Evolutionary conservation across 2,329 filamentous ascomycete genomes (phyloP).

Genomic region (Hysterium pulicare): DNA sequence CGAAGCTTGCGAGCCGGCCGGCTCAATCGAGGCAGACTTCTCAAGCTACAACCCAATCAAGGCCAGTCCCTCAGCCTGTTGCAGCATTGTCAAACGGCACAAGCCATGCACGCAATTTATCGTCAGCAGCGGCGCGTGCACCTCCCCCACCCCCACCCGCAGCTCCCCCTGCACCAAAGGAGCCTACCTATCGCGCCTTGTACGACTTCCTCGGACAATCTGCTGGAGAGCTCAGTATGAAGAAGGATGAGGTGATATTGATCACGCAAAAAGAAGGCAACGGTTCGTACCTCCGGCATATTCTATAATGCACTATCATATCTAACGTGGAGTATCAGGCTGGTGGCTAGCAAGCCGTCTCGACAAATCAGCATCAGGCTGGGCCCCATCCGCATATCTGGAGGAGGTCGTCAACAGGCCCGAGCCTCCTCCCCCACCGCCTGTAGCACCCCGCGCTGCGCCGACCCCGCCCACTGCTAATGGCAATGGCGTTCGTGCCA

Average conservation of each 20-base stretch:
- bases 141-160: conserved; percentile 63
- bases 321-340: conserved; percentile 52
- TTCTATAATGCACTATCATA: conserved; percentile 6
- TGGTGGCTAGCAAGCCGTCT: conserved; percentile 91
- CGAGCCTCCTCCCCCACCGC: conserved; percentile 55
- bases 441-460: conserved; percentile 46
- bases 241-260: conserved; percentile 75
- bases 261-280: conserved; percentile 94
- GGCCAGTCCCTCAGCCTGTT: conserved; percentile 54
- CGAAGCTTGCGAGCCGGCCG: conserved; percentile 60
- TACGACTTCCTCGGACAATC: conserved; percentile 88
- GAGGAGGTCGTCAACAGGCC: conserved; percentile 67
- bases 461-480: conserved; percentile 60
- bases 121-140: conserved; percentile 45
- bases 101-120: conserved; percentile 39
- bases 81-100: conserved; percentile 50
- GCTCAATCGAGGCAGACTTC: conserved; percentile 35
- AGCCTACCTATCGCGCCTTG: conserved; percentile 81
- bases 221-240: conserved; percentile 79
- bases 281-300: conserved; percentile 56
- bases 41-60: conserved; percentile 32
- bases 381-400: conserved; percentile 91
- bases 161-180: conserved; percentile 56
- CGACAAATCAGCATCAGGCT: conserved; percentile 70
- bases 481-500: conserved; percentile 49